Base-by-base conservation (phyloP, 805 yeast species). In the Starmerella vitae region DNA sequence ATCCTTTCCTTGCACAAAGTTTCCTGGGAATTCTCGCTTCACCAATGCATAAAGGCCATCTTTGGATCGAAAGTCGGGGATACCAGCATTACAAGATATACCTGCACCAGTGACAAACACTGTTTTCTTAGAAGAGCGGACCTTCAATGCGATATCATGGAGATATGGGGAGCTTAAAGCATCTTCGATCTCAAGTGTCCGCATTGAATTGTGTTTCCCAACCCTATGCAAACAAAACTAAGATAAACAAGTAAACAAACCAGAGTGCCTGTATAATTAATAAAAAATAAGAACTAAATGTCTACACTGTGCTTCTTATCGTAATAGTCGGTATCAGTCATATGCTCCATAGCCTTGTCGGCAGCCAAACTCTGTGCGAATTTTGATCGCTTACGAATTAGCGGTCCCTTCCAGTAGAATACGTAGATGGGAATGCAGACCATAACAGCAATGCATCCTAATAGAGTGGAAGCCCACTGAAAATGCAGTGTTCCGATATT, bases 31-130 rank as follows among this genome's bases (percentile, higher is more conserved):
- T 46, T 71, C 71, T 15, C 61, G 57, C 53, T 78, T 82, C 24
- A 78, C 81, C 60, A 75, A 56, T 43, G 78, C 75, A 61, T 88
- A 86, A 8, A 86, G 67, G 2, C 97, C 97, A 48, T 78, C 72
- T 8, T 76, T 64, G 3, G 93, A 80, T 40, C 97, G 68, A 57
- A 86, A 86, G 56, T 88, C 97, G 2, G 98, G 98, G 34, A 88
- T 91, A 0, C 98, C 97, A 1, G 97, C 96, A 55, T 81, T 83
- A 56, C 95, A 84, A 13, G 95, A 83, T 42, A 88, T 84, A 1
- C 98, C 98, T 2, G 98, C 98, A 6, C 98, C 97, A 0, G 95
- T 85, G 39, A 86, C 64, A 3, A 81, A 67, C 17, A 79, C 66
- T n/a, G 76, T 45, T 15, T 41, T 35, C 20, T 44, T 42, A 20